Conservation (phyloP, 164 flowering plant genomes). For the Nymphaea colorata region DNA sequence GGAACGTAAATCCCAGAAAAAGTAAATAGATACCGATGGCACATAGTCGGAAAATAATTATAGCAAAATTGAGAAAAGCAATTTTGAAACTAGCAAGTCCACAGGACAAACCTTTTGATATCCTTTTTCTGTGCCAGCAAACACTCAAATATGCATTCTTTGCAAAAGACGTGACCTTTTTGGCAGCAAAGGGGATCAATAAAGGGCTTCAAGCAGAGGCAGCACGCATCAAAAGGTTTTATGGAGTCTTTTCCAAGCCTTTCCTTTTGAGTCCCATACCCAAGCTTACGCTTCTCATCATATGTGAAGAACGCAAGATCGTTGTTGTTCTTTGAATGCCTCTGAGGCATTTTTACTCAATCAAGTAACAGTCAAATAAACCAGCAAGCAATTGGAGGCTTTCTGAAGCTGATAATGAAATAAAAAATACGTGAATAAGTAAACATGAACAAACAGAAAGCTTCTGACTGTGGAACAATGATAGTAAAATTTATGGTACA, state of each 20-base stretch:
- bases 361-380: not conserved
- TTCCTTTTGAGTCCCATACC: slow-evolving; percentile 93
- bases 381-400: not conserved
- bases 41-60: no score
- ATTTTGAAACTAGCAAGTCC: no score
- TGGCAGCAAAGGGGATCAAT: slow-evolving; percentile 81
- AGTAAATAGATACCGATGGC: no score
- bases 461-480: no score
- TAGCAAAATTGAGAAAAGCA: no score
- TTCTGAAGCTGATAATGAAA: no score
- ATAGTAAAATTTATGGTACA: no score
- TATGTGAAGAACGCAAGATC: slow-evolving; percentile 96
- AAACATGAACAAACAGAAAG: no score
- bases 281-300: slow-evolving; percentile 90
- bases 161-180: slow-evolving; percentile 90
- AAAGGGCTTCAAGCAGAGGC: slow-evolving; percentile 82
- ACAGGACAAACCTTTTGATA: slow-evolving; percentile 47
- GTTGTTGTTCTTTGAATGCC: slow-evolving; percentile 98
- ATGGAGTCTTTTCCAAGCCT: slow-evolving; percentile 88
- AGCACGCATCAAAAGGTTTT: slow-evolving; percentile 84
- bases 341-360: slow-evolving; percentile 57
- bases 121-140: slow-evolving; percentile 88
- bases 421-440: no score
- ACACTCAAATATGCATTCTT: slow-evolving; percentile 90
- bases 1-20: no score